Percentiles rank a stretch among this genome's conserved stretches.
Evolutionary conservation across 2,329 filamentous ascomycete species (phyloP).

Genomic region (Didymella glomerata): DNA sequence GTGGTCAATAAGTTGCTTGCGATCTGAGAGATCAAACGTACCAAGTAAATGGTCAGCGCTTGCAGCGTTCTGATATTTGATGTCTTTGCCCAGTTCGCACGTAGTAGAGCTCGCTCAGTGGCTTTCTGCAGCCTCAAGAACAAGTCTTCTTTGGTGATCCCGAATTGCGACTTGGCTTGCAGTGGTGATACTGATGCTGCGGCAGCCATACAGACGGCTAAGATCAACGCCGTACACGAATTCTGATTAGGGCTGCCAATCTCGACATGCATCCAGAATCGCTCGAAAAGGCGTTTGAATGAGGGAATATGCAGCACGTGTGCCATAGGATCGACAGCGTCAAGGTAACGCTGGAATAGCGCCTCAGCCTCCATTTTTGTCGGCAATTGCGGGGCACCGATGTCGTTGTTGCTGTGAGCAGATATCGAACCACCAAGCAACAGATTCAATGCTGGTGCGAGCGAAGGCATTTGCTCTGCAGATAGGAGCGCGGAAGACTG

Average conservation of each 20-base stretch:
- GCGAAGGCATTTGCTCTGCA: conserved; percentile 50
- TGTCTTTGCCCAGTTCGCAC: conserved; percentile 51
- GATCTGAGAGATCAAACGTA: conserved; percentile 18
- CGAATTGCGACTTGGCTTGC: conserved; percentile 51
- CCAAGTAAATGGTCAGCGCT: conserved; percentile 50
- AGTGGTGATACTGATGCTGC: conserved; percentile 49
- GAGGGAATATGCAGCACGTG: conserved; percentile 51
- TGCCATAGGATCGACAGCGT: conserved; percentile 50
- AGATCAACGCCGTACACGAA: conserved; percentile 49
- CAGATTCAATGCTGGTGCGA: conserved; percentile 48
- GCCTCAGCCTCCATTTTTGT: conserved; percentile 49
- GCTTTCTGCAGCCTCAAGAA: conserved; percentile 48
- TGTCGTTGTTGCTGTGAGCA: conserved; percentile 39
- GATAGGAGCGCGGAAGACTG: conserved; percentile 48
- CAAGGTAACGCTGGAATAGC: conserved; percentile 46
- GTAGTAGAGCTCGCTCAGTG: conserved; percentile 48
- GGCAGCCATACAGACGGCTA: conserved; percentile 51
- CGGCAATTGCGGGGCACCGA: conserved; percentile 44
- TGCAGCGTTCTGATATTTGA: conserved; percentile 51
- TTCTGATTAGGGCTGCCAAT: conserved; percentile 49
- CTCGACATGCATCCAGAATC: conserved; percentile 50
- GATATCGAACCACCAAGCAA: conserved; percentile 45
- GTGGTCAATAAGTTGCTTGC: conserved; percentile 20
- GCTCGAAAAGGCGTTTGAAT: conserved; percentile 49
- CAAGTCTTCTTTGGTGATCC: conserved; percentile 50